These are phyloP conservation scores for Berkeleyomyces rouxiae DNA, from an alignment of 2,329 filamentous ascomycete species.

Conservation along the genomic window DNA sequence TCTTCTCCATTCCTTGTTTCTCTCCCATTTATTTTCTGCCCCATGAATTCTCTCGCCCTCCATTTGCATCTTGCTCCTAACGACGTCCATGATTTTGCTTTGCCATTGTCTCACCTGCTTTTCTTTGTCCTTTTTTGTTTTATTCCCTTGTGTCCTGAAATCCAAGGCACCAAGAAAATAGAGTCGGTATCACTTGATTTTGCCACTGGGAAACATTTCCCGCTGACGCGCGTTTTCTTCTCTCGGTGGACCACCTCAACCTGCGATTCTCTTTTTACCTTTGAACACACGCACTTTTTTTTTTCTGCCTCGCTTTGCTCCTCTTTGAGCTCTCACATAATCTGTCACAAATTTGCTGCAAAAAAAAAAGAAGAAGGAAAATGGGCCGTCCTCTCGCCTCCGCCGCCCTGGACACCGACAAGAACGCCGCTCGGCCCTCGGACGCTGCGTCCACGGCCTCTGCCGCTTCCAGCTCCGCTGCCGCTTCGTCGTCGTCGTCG, in stretches of 20 bases:
- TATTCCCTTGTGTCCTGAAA: slow-evolving; percentile 1
- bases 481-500: neutral
- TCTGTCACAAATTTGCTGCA: neutral
- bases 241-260: no score
- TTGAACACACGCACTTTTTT: neutral
- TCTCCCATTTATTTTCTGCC: slow-evolving; percentile 16
- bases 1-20: neutral
- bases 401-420: neutral
- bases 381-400: neutral
- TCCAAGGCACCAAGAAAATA: neutral
- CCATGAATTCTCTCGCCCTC: neutral
- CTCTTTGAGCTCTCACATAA: neutral
- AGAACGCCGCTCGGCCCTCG: neutral
- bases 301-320: neutral
- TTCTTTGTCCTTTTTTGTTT: neutral
- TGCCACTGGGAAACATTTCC: neutral
- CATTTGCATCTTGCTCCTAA: slow-evolving; percentile 11
- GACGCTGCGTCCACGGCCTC: neutral
- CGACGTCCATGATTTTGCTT: slow-evolving; percentile 8
- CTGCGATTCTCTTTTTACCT: neutral
- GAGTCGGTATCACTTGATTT: neutral
- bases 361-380: neutral
- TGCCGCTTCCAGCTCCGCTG: neutral
- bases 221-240: neutral
- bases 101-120: neutral